A percentile compares a stretch with the other conserved stretches of the same genome.
These are phyloP conservation scores for Postia placenta DNA, from an alignment of 768 basidiomycete genomes.

Conservation along the genomic window DNA sequence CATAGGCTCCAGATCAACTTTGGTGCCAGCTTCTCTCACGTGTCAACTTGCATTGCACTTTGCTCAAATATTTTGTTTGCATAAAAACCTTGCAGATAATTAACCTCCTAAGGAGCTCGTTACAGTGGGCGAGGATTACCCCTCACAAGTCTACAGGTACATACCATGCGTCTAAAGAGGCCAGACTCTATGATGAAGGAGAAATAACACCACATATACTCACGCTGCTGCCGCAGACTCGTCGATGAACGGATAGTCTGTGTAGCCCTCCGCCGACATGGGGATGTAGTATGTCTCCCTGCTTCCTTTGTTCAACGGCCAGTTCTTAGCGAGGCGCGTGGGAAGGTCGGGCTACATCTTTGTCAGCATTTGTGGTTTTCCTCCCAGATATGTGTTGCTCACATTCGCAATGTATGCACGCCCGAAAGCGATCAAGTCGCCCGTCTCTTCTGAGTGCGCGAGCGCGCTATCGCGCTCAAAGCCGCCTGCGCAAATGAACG, in stretches of 20 bases:
- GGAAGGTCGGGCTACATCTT: constrained; percentile 30
- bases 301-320: constrained; percentile 23
- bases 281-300: not conserved
- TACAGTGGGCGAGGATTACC: no score
- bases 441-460: constrained; percentile 11
- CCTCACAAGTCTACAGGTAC: no score
- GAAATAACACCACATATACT: no score
- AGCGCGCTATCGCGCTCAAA: constrained; percentile 18
- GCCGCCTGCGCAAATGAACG: constrained; percentile 18
- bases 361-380: not conserved
- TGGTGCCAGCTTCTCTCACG: no score
- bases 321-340: constrained; percentile 27
- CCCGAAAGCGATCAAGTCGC: constrained; percentile 19
- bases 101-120: no score
- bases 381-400: constrained; percentile 1
- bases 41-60: no score
- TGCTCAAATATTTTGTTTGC: no score
- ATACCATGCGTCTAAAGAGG: no score
- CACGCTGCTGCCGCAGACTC: not conserved
- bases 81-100: no score
- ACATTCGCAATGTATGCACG: constrained; percentile 24
- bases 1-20: no score
- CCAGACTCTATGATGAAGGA: no score
- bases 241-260: constrained; percentile 9
- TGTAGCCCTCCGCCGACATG: constrained; percentile 5